Conservation (phyloP, 2,329 filamentous ascomycete species). For the Endocalyx cinctus region DNA sequence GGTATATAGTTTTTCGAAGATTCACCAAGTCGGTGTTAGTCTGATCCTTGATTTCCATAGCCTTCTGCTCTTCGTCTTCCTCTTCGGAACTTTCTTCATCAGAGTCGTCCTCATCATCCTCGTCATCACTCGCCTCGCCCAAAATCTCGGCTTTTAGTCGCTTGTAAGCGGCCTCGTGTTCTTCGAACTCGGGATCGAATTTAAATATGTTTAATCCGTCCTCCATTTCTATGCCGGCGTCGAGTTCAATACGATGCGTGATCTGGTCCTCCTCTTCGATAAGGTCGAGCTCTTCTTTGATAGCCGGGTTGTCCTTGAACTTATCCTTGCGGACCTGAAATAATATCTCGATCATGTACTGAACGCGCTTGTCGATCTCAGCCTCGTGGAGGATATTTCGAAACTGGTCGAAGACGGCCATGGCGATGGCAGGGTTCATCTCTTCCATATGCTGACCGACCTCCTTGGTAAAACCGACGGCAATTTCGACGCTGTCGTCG, state of each 20-base stretch:
- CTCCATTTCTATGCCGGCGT: conserved; percentile 79
- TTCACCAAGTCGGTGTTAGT: conserved; percentile 95
- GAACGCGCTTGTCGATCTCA: conserved; percentile 95
- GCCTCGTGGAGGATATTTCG: conserved; percentile 92
- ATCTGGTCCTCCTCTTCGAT: conserved; percentile 98
- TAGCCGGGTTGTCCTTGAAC: conserved; percentile 88
- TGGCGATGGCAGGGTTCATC: conserved; percentile 83
- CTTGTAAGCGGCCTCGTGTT: conserved; percentile 85
- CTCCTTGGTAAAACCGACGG: conserved; percentile 86
- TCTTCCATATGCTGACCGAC: conserved; percentile 93
- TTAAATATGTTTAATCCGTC: conserved; percentile 95
- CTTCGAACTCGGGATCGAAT: conserved; percentile 82
- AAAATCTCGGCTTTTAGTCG: conserved; percentile 90
- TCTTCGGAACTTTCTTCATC: conserved; percentile 69
- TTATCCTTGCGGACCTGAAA: conserved; percentile 96
- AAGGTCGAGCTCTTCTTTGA: conserved; percentile 89
- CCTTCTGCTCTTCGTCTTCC: conserved; percentile 72
- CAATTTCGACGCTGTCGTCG: conserved; percentile 96
- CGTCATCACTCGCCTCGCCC: conserved; percentile 84
- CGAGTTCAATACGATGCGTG: conserved; percentile 77
- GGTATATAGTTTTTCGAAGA: conserved; percentile 86
- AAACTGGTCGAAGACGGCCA: conserved; percentile 94
- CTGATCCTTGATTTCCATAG: conserved; percentile 95
- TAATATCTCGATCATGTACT: conserved; percentile 98
- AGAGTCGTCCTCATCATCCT: conserved; percentile 58